Evolutionary conservation across 352 stramenopile genomes (phyloP).

Genomic region (Globisporangium apiculatum): DNA sequence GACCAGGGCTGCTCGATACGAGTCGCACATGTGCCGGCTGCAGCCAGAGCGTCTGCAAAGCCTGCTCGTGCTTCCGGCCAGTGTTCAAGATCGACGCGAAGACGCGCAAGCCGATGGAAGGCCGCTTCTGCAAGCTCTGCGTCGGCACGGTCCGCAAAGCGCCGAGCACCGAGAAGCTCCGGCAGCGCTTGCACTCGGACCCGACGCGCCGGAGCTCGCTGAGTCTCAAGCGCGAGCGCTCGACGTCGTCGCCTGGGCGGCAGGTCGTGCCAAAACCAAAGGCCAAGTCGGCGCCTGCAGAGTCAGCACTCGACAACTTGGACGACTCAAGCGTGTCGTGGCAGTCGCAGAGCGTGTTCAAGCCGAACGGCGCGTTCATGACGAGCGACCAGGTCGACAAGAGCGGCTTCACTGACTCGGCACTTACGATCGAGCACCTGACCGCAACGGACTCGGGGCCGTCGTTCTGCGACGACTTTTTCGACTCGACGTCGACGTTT

Average conservation of each 20-base stretch:
- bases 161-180: slow-evolving; percentile 5
- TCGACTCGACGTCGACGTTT: slow-evolving; percentile 5
- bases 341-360: slow-evolving; percentile 10
- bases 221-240: slow-evolving; percentile 9
- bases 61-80: slow-evolving; percentile 15
- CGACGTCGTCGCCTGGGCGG: slow-evolving; percentile 4
- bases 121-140: slow-evolving; percentile 12
- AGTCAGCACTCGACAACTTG: background rate
- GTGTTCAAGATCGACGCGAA: slow-evolving; percentile 13
- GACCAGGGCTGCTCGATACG: slow-evolving; percentile 15
- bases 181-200: slow-evolving; percentile 1
- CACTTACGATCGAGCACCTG: slow-evolving; percentile 9
- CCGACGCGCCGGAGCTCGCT: background rate
- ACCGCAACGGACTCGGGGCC: slow-evolving; percentile 3
- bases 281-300: slow-evolving; percentile 1
- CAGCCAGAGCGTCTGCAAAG: slow-evolving; percentile 31
- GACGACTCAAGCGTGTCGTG: slow-evolving; percentile 6
- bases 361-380: slow-evolving; percentile 12
- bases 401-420: slow-evolving; percentile 9
- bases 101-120: slow-evolving; percentile 7
- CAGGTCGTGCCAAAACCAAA: background rate
- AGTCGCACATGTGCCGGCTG: slow-evolving; percentile 24
- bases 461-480: slow-evolving; percentile 9
- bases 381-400: slow-evolving; percentile 5
- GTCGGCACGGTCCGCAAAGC: slow-evolving; percentile 5